These are phyloP conservation scores for Kodamaea fungicola DNA, from an alignment of 1,139 yeast species.

Conservation along the genomic window DNA sequence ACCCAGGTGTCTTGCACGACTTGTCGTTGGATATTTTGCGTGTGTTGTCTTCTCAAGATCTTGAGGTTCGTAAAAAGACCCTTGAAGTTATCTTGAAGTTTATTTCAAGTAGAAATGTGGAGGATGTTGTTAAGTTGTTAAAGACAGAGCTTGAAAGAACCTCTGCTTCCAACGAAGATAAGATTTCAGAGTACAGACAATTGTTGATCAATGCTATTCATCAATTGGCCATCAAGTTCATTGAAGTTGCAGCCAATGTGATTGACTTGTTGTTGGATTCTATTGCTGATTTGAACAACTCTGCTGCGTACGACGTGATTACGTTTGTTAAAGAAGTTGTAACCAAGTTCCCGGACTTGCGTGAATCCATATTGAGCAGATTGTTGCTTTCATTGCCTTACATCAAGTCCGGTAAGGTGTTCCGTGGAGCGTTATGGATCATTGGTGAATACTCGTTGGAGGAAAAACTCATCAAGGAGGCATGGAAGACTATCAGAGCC, in stretches of 20 bases:
- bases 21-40: slow-evolving; percentile 83
- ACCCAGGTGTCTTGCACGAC: slow-evolving; percentile 85
- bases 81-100: slow-evolving; percentile 77
- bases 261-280: slow-evolving; percentile 86
- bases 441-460: slow-evolving; percentile 86
- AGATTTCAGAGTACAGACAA: slow-evolving; percentile 83
- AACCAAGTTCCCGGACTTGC: slow-evolving; percentile 82
- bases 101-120: slow-evolving; percentile 85
- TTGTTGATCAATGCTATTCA: slow-evolving; percentile 85
- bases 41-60: slow-evolving; percentile 80
- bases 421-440: slow-evolving; percentile 93
- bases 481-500: slow-evolving; percentile 84
- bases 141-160: slow-evolving; percentile 88
- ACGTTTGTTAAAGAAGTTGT: slow-evolving; percentile 90
- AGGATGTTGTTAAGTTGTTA: slow-evolving; percentile 85
- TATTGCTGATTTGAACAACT: slow-evolving; percentile 75
- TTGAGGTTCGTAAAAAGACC: slow-evolving; percentile 88
- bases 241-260: slow-evolving; percentile 88
- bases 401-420: slow-evolving; percentile 84
- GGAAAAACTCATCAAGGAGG: slow-evolving; percentile 69
- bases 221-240: slow-evolving; percentile 82
- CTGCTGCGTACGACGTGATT: slow-evolving; percentile 88
- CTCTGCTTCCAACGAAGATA: slow-evolving; percentile 63
- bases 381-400: slow-evolving; percentile 61
- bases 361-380: slow-evolving; percentile 62